Evolutionary conservation across 2,329 filamentous ascomycete genomes (phyloP), one percentile per base, ranked within the genome.

Genomic region (Orbilia quercus): DNA sequence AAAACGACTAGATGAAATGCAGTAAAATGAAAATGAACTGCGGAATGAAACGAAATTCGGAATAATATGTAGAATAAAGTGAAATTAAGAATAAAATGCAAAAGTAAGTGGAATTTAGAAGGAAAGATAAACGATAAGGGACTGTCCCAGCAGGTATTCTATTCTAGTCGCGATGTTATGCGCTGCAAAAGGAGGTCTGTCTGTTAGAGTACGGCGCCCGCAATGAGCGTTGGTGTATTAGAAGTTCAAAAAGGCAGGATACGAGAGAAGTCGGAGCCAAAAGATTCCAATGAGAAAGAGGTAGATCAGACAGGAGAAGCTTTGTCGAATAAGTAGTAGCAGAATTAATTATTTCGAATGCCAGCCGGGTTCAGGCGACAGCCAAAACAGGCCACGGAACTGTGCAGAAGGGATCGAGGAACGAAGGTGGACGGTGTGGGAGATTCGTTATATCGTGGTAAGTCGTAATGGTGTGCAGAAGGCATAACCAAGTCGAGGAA

Each of bases 391-490:
- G 55, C 64, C 55, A 55, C 64, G 54, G 59, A 69, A 54, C 38
- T 69, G 53, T 36, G 45, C 48, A 58, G 48, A 62, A 48, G 18
- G 47, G 55, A 62, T 55, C 47, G 55, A 69, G 48, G 31, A 40
- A 48, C 44, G 44, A 66, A 48, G 58, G 31, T 40, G 23, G 64
- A 38, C 44, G 38, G 67, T 73, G 69, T 73, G 69, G 69, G 69
- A 73, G 55, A 73, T 66, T 65, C 69, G 69, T 66, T 73, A 73
- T 73, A 73, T 73, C 48, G 51, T 72, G 16, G 60, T 50, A 65
- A 59, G 60, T 62, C 60, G 69, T 73, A 73, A 73, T 73, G 69
- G 69, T 73, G 69, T 73, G 69, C 60, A 58, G 69, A 73, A 38
- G 48, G 60, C 69, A 64, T 62, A 73, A 73, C 66, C 69, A 66